Conservation (phyloP, 371 early-diverging fungal species). For the Actinomortierella ambigua region DNA sequence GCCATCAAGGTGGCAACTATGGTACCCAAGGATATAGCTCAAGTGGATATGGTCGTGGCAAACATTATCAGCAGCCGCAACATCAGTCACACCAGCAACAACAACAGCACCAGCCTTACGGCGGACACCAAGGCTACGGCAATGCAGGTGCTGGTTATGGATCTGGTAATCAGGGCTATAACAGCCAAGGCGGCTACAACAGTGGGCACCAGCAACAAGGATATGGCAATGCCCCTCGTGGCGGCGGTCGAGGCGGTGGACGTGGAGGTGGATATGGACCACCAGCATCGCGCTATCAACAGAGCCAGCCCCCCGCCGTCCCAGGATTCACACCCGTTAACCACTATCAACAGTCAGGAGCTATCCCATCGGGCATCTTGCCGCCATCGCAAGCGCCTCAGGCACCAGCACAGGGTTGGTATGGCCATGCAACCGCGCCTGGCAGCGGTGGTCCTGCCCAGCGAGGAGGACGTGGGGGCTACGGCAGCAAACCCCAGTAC, state of each 20-base stretch:
- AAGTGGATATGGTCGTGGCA: slow-evolving; percentile 14
- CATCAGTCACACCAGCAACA: slow-evolving; percentile 9
- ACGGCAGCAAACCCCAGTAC: slow-evolving; percentile 32
- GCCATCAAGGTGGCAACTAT: slow-evolving; percentile 20
- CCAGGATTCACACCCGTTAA: slow-evolving; percentile 40
- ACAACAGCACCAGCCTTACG: slow-evolving; percentile 10
- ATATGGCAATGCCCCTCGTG: slow-evolving; percentile 11
- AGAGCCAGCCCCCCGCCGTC: slow-evolving; percentile 13
- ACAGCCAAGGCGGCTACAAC: slow-evolving; percentile 31
- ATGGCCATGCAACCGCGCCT: slow-evolving; percentile 20
- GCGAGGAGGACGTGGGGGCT: slow-evolving; percentile 24
- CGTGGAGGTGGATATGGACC: slow-evolving; percentile 18
- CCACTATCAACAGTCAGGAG: slow-evolving; percentile 28
- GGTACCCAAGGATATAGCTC: slow-evolving; percentile 14
- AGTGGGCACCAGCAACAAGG: slow-evolving; percentile 7
- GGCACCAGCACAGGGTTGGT: slow-evolving; percentile 22
- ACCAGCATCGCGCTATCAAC: slow-evolving; percentile 16
- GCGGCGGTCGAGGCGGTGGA: slow-evolving; percentile 22
- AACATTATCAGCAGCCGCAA: slow-evolving; percentile 6
- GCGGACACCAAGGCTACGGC: slow-evolving; percentile 34
- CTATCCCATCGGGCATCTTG: slow-evolving; percentile 29
- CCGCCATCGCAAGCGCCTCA: slow-evolving; percentile 16
- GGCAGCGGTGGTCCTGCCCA: slow-evolving; percentile 10
- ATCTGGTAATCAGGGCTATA: slow-evolving; percentile 8
- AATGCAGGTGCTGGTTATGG: slow-evolving; percentile 17